Evolutionary conservation across 805 yeast species (phyloP), one percentile per base, ranked within the genome.

Genomic region (Myxozyma lipomycoides): DNA sequence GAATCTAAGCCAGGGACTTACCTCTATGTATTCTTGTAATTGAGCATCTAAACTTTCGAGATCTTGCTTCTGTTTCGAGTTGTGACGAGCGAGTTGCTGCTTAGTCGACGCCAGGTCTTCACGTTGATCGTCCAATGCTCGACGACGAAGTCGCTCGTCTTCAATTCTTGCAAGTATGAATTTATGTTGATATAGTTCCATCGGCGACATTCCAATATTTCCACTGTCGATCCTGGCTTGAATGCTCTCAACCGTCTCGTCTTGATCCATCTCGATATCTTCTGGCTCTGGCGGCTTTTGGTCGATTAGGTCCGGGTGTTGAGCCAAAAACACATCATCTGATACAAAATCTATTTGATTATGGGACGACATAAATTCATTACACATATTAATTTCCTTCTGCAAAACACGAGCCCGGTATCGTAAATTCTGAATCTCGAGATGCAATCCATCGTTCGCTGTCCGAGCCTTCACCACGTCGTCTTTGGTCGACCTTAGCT

Each of bases 131-230:
- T 45, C 53, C 23, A 52, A 30, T 22, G 10, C 15, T 12, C 23
- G 21, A n/a, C 59, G 35, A 15, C 59, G 46, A 15, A n/a, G 36
- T n/a, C 51, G 43, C 32, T 55, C 59, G 40, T 55, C 59, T 10
- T 40, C 32, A 12, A 55, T 36, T 10, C 56, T 43, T 2, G 58
- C 58, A 22, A 55, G 10, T 28, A 38, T 52, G 10, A 51, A 32
- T 32, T 24, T 40, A 40, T 55, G 58, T 18, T 36, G 45, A 18
- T 10, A 15, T 4, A 38, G 38, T 23, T 17, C 35, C 6, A 4
- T 5, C 3, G 45, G 21, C 3, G 34, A n/a, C 37, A n/a, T 26
- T n/a, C 19, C 18, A 23, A 40, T 6, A 35, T 23, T 7, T 12
- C n/a, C 21, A n/a, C 7, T 38, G 10, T 23, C 15, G 43, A n/a